Percentiles rank a stretch among this genome's conserved stretches.
Evolutionary conservation across 306 rosid genomes (phyloP).

Genomic region (Arachis hypogaea): DNA sequence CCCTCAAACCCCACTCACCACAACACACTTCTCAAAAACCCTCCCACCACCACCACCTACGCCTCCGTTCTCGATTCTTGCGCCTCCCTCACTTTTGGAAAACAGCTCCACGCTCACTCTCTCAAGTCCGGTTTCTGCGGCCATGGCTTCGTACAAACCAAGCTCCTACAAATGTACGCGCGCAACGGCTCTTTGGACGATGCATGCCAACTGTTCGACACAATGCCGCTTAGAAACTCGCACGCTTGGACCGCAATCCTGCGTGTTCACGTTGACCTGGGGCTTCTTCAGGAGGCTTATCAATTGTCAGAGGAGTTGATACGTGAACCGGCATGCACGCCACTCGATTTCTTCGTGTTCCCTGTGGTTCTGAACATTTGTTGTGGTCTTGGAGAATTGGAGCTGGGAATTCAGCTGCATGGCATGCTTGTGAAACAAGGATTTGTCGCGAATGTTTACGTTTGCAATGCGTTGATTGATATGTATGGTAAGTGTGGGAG

Average conservation of each 20-base stretch:
- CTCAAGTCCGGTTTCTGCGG: conserved; percentile 46
- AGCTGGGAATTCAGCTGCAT: conserved; percentile 52
- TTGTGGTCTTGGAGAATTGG: conserved; percentile 43
- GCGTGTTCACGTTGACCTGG: conserved; percentile 41
- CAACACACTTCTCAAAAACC: conserved; percentile 20
- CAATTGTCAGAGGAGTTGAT: conserved; percentile 34
- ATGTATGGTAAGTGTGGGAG: conserved; percentile 64
- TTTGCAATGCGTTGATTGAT: conserved; percentile 58
- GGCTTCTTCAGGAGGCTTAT: conserved; percentile 44
- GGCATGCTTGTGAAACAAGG: conserved; percentile 44
- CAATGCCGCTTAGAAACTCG: conserved; percentile 51
- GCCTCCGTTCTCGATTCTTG: conserved; percentile 53
- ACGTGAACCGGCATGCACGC: conserved; percentile 14
- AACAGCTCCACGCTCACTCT: conserved; percentile 54
- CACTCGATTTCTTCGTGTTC: conserved; percentile 51
- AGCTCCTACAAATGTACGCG: conserved; percentile 57
- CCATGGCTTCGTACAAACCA: conserved; percentile 50
- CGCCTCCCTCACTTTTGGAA: conserved; percentile 43
- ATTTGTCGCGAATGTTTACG: conserved; percentile 46
- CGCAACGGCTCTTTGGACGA: conserved; percentile 37
- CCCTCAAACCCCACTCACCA: conserved; percentile 32
- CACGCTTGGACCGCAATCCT: conserved; percentile 57
- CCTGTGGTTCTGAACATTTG: conserved; percentile 54
- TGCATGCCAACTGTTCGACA: conserved; percentile 48
- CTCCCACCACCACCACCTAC: conserved; percentile 43